Conservation (phyloP, 176 grass and related monocot species). For the Chloris gayana region DNA sequence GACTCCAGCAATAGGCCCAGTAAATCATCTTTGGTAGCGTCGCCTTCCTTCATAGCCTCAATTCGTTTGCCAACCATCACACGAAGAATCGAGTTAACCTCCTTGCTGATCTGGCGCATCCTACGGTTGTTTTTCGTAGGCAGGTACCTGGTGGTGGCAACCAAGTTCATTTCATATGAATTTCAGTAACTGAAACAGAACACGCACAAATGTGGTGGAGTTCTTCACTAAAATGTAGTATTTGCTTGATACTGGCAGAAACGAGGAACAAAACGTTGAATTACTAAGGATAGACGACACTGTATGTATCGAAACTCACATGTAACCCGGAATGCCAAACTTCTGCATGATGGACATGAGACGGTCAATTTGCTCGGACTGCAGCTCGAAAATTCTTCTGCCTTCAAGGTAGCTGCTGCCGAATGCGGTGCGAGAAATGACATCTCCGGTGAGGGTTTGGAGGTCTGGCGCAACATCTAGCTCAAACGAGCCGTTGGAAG, state of each 20-base stretch:
- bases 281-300: not conserved
- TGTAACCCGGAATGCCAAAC: slow-evolving; percentile 52
- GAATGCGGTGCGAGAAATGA: slow-evolving; percentile 71
- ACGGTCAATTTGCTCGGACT: slow-evolving; percentile 37
- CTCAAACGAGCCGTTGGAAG: slow-evolving; percentile 41
- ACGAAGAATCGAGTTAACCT: slow-evolving; percentile 44
- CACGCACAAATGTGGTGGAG: not conserved
- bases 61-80: slow-evolving; percentile 46
- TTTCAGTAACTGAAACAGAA: not conserved
- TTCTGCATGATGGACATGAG: slow-evolving; percentile 23
- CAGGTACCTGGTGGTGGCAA: slow-evolving; percentile 40
- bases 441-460: slow-evolving; percentile 68
- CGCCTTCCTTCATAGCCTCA: slow-evolving; percentile 45
- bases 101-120: slow-evolving; percentile 44
- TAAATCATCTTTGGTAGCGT: slow-evolving; percentile 46
- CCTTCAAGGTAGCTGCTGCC: slow-evolving; percentile 72
- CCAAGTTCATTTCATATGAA: not conserved
- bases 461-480: slow-evolving; percentile 57
- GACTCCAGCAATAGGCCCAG: slow-evolving; percentile 60
- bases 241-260: not conserved
- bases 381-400: slow-evolving; percentile 62
- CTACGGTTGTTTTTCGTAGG: slow-evolving; percentile 53
- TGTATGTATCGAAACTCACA: slow-evolving; percentile 18
- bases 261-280: not conserved
- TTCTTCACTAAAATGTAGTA: not conserved